A percentile compares a stretch with the other conserved stretches of the same genome.
phyloP scores from a whole-genome alignment of 2,329 filamentous ascomycete genomes.

The Colletotrichum tabaci region DNA sequence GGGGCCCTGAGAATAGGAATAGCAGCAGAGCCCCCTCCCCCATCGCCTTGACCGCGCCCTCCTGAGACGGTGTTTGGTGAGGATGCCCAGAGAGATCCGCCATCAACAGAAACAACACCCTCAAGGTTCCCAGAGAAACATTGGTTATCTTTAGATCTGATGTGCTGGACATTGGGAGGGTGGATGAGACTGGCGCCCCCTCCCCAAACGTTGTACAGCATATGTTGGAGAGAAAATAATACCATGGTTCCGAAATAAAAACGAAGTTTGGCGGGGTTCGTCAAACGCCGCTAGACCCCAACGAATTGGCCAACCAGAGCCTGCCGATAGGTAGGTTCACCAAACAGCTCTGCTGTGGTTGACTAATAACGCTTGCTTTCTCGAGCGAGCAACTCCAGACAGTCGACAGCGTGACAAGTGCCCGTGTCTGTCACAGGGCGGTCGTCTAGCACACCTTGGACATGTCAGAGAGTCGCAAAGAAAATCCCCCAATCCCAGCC shows the following conservation, averaged over 20 bases:
- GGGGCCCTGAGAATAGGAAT: slow-evolving; percentile 24
- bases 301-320: slow-evolving; percentile 52
- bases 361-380: slow-evolving; percentile 31
- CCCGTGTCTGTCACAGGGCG: slow-evolving; percentile 12
- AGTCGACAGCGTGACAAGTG: neutral
- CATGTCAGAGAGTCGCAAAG: neutral
- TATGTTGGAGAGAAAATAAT: neutral
- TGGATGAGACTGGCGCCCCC: slow-evolving; percentile 20
- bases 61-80: slow-evolving; percentile 35
- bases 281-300: slow-evolving; percentile 30
- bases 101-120: slow-evolving; percentile 29
- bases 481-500: slow-evolving; percentile 10
- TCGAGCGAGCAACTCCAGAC: neutral
- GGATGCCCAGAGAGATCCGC: slow-evolving; percentile 37
- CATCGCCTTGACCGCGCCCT: slow-evolving; percentile 28
- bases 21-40: slow-evolving; percentile 26
- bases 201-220: slow-evolving; percentile 21
- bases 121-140: slow-evolving; percentile 8
- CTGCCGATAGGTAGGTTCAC: slow-evolving; percentile 46
- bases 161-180: neutral
- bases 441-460: neutral
- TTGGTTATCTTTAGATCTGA: slow-evolving; percentile 29
- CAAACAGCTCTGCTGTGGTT: slow-evolving; percentile 34
- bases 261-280: slow-evolving; percentile 25
- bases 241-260: slow-evolving; percentile 18